Conservation (phyloP, 768 basidiomycete species). For the Tricholoma hemisulphureum region DNA sequence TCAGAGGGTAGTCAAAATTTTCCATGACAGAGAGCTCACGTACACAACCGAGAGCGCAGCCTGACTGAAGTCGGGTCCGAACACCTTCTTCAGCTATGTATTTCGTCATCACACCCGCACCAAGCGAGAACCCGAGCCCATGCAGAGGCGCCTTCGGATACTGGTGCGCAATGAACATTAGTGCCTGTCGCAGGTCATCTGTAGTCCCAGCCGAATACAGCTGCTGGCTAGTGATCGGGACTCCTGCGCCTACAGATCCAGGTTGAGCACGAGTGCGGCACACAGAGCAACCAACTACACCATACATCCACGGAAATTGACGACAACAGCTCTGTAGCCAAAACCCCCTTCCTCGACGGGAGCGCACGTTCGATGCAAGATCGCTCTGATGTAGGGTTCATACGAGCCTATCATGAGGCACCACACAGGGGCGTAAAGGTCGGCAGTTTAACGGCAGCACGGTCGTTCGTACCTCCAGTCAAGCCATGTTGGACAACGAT, state of each 20-base stretch:
- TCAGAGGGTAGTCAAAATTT: constrained; percentile 1
- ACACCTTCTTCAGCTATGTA: constrained; percentile 83
- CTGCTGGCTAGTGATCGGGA: constrained; percentile 74
- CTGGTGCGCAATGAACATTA: constrained; percentile 65
- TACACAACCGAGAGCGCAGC: constrained; percentile 73
- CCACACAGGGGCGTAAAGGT: not conserved
- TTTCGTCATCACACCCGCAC: constrained; percentile 83
- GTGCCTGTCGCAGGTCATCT: constrained; percentile 77
- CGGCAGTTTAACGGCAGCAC: not conserved
- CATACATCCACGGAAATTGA: constrained; percentile 90
- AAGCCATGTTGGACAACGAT: constrained; percentile 54
- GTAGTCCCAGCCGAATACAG: constrained; percentile 86
- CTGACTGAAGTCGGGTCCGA: constrained; percentile 56
- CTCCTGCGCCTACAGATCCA: constrained; percentile 71
- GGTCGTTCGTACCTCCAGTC: constrained; percentile 38
- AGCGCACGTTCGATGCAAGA: constrained; percentile 68
- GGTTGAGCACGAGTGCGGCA: constrained; percentile 4
- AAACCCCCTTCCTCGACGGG: constrained; percentile 74
- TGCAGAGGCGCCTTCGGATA: constrained; percentile 80
- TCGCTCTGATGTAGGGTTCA: constrained; percentile 82
- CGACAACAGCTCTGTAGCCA: constrained; percentile 83
- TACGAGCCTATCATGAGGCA: constrained; percentile 58
- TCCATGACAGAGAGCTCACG: constrained; percentile 30
- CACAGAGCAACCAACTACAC: constrained; percentile 20
- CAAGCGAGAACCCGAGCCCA: constrained; percentile 89